Conservation (phyloP, 2,329 filamentous ascomycete species). For the Xylariales sp. region DNA sequence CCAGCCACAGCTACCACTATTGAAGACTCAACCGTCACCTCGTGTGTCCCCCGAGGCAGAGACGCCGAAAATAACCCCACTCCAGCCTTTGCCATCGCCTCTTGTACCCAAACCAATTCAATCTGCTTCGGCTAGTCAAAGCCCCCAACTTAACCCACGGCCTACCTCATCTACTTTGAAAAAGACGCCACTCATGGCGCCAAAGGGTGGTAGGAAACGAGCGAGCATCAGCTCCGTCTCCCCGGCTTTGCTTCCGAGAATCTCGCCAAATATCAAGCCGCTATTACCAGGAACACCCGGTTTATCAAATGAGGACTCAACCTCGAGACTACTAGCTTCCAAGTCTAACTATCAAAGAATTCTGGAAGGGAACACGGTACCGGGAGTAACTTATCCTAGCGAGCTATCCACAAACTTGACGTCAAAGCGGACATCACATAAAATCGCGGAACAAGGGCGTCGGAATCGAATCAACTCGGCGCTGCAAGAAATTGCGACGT, state of each 20-base stretch:
- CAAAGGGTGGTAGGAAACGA: conserved; percentile 74
- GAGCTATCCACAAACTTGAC: conserved; percentile 93
- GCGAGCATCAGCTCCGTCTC: conserved; percentile 79
- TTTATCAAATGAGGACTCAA: conserved; percentile 67
- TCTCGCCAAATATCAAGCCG: conserved; percentile 95
- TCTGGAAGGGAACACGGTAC: conserved; percentile 89
- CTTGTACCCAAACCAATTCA: conserved; percentile 55
- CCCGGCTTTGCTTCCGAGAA: conserved; percentile 86
- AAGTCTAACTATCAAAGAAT: conserved; percentile 99
- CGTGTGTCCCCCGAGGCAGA: conserved; percentile 54
- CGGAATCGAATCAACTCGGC: conserved; percentile 96
- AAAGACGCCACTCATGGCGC: conserved; percentile 67
- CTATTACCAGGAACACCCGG: conserved; percentile 73
- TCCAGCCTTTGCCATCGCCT: conserved; percentile 63
- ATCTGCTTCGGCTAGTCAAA: conserved; percentile 69
- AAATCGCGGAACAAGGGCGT: conserved; percentile 95
- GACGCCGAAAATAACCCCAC: conserved; percentile 62
- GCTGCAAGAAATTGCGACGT: conserved; percentile 86
- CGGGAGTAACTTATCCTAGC: conserved; percentile 89
- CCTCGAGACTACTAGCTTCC: conserved; percentile 82
- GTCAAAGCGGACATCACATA: conserved; percentile 96
- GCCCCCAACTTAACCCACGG: conserved; percentile 71
- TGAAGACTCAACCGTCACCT: conserved; percentile 64
- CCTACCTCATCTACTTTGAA: conserved; percentile 56
- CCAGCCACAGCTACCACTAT: conserved; percentile 59